These are phyloP conservation scores for Geranomyces variabilis DNA, from an alignment of 192 early-diverging fungal genomes.

Conservation along the genomic window DNA sequence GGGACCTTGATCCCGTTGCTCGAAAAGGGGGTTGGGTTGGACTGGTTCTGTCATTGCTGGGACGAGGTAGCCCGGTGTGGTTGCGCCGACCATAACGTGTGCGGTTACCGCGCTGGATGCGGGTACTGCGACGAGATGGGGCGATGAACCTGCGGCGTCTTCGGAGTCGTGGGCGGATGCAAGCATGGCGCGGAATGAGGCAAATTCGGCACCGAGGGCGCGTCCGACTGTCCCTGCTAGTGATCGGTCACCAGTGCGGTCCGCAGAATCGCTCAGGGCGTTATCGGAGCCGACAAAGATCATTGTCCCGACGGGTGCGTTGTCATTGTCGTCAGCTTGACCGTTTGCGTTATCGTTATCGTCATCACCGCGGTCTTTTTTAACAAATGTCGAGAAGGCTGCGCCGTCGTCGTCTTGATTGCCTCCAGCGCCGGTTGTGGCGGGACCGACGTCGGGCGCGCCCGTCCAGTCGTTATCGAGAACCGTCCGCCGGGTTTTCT, in stretches of 20 bases:
- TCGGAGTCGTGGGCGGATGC: conserved; percentile 10
- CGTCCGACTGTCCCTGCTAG: neutral
- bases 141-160: neutral
- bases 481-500: neutral
- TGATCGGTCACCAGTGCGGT: neutral
- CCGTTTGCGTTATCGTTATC: neutral
- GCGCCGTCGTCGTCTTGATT: conserved; percentile 5
- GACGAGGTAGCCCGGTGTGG: conserved; percentile 21
- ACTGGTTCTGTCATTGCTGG: conserved; percentile 9
- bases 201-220: conserved; percentile 24
- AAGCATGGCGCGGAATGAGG: conserved; percentile 26
- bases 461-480: neutral
- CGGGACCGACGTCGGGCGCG: neutral
- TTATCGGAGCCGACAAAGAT: conserved; percentile 5
- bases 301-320: conserved; percentile 1
- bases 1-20: neutral
- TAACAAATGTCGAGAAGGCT: conserved; percentile 11
- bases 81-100: conserved; percentile 17
- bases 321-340: too few species aligned
- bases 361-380: neutral
- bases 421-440: neutral
- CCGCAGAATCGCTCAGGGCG: neutral
- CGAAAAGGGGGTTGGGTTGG: too few species aligned
- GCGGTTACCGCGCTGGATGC: neutral
- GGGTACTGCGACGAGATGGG: neutral